Percentiles rank a stretch among this genome's conserved stretches.
phyloP scores from a whole-genome alignment of 2,329 filamentous ascomycete genomes.

The Fusarium devonianum region DNA sequence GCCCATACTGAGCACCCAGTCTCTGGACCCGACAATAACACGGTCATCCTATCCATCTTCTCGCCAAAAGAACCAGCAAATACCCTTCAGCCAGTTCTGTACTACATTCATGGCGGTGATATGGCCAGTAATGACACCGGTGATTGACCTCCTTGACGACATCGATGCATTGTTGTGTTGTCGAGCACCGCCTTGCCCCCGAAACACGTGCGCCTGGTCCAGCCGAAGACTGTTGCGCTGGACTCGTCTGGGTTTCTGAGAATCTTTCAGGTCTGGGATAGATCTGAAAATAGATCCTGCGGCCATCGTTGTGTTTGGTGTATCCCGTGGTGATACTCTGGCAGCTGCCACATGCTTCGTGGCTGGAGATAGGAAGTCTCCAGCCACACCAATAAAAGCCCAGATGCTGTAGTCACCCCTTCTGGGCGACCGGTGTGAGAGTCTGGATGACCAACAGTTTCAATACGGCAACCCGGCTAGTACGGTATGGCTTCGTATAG shows the following conservation, averaged over 20 bases:
- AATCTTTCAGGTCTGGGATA: slow-evolving; percentile 10
- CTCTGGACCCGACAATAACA: too few species aligned
- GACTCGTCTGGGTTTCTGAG: slow-evolving; percentile 26
- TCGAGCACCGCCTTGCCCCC: slow-evolving; percentile 38
- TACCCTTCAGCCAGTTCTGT: too few species aligned
- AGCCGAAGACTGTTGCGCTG: slow-evolving; percentile 31
- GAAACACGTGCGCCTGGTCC: slow-evolving; percentile 30
- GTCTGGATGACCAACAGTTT: slow-evolving; percentile 29
- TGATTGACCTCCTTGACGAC: slow-evolving; percentile 34
- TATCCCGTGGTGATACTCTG: slow-evolving; percentile 34
- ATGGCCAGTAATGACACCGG: too few species aligned
- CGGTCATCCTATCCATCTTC: too few species aligned
- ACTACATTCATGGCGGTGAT: too few species aligned
- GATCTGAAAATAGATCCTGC: slow-evolving; percentile 30
- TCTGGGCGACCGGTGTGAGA: slow-evolving; percentile 32
- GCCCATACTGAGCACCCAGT: too few species aligned
- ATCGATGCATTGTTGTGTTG: slow-evolving; percentile 34
- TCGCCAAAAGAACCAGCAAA: too few species aligned
- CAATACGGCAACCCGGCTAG: slow-evolving; percentile 31
- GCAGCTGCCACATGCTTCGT: slow-evolving; percentile 30
- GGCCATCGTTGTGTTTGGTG: slow-evolving; percentile 23
- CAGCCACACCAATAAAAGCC: slow-evolving; percentile 18
- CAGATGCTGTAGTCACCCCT: slow-evolving; percentile 38
- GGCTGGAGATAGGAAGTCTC: slow-evolving; percentile 26
- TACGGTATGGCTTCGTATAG: too few species aligned